A percentile compares a stretch with the other conserved stretches of the same genome.
Conservation (phyloP, 345 rosid species). For the Aegle marmelos region DNA sequence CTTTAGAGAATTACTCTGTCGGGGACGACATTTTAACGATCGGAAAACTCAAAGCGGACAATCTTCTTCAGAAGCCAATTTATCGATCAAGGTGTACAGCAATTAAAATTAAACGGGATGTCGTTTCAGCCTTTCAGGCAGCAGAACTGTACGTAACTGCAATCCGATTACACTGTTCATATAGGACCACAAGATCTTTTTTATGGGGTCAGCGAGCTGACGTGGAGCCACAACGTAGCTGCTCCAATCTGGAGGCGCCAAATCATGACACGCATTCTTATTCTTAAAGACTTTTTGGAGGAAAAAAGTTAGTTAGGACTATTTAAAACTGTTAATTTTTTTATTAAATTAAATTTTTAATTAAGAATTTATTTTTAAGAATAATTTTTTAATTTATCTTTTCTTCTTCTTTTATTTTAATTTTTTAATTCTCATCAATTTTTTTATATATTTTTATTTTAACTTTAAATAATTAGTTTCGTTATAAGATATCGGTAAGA, state of each 20-base stretch:
- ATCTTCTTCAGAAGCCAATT: neutral
- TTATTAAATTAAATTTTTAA: too few species aligned
- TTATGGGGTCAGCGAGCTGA: neutral
- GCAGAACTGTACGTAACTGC: neutral
- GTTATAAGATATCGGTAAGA: too few species aligned
- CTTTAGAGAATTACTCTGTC: slow-evolving; percentile 28
- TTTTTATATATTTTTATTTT: too few species aligned
- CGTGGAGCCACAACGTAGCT: neutral
- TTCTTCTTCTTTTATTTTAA: too few species aligned
- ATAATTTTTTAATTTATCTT: too few species aligned
- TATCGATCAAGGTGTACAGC: neutral
- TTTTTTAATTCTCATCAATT: too few species aligned
- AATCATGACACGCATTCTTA: neutral
- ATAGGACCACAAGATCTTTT: neutral
- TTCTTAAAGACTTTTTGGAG: too few species aligned
- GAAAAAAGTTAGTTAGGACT: too few species aligned
- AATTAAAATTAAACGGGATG: neutral
- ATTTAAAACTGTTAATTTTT: too few species aligned
- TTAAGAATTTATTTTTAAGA: too few species aligned
- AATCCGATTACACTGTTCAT: neutral
- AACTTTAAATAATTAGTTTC: too few species aligned
- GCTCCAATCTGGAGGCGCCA: slow-evolving; percentile 7
- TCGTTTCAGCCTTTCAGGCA: neutral
- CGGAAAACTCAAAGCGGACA: slow-evolving; percentile 2
- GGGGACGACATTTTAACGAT: slow-evolving; percentile 32